Percentiles rank a stretch among this genome's conserved stretches.
phyloP scores from a whole-genome alignment of 2,329 filamentous ascomycete genomes.

The Acrocalymma vagum region DNA sequence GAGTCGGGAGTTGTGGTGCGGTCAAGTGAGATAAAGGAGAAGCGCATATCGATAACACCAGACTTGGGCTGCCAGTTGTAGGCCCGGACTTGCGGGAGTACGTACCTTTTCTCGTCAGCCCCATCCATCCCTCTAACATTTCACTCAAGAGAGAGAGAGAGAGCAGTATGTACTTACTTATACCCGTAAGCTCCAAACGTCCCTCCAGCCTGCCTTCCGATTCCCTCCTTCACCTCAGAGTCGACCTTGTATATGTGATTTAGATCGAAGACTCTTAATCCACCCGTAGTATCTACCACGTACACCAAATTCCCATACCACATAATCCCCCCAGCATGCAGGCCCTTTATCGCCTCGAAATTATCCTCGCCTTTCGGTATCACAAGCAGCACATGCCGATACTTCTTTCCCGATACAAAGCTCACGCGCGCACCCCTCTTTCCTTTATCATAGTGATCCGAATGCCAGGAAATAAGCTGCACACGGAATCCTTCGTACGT shows the following conservation, averaged over 20 bases:
- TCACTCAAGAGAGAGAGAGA: not conserved
- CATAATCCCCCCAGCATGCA: slow-evolving; percentile 18
- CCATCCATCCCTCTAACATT: not conserved
- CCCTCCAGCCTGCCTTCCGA: slow-evolving; percentile 5
- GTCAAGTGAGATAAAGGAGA: slow-evolving; percentile 18
- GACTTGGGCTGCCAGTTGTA: slow-evolving; percentile 17
- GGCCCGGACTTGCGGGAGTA: slow-evolving; percentile 16
- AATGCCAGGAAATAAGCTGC: slow-evolving; percentile 21
- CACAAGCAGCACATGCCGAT: slow-evolving; percentile 20
- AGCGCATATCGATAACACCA: slow-evolving; percentile 15
- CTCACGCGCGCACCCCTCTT: slow-evolving; percentile 18
- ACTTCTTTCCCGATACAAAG: slow-evolving; percentile 17
- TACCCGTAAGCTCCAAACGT: slow-evolving; percentile 20
- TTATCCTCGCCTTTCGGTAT: slow-evolving; percentile 14
- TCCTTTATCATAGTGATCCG: slow-evolving; percentile 19
- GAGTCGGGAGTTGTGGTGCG: slow-evolving; percentile 19
- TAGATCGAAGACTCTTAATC: slow-evolving; percentile 18
- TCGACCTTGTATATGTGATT: slow-evolving; percentile 17
- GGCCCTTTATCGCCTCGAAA: slow-evolving; percentile 14
- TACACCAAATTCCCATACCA: slow-evolving; percentile 22
- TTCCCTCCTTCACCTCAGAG: slow-evolving; percentile 9
- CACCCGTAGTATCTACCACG: slow-evolving; percentile 17
- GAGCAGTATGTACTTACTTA: slow-evolving; percentile 6
- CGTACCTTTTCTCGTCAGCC: slow-evolving; percentile 11
- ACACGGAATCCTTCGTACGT: slow-evolving; percentile 14